A percentile compares a stretch with the other conserved stretches of the same genome.
Conservation (phyloP, 345 rosid species). For the Rhodomyrtus tomentosa region DNA sequence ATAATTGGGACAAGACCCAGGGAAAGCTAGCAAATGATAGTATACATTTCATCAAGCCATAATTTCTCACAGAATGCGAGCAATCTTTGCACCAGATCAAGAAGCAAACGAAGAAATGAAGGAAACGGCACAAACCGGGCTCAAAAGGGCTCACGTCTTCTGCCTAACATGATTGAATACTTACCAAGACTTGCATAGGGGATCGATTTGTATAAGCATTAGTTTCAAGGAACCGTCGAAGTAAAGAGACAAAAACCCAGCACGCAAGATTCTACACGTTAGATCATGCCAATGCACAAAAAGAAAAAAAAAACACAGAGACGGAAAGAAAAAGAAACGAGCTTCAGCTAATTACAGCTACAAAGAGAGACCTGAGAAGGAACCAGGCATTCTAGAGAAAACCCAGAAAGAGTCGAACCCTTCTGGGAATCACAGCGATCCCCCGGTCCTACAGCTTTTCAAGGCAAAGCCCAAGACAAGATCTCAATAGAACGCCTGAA, state of each 20-base stretch:
- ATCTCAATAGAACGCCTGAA: not conserved
- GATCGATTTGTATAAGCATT: not conserved
- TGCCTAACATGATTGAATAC: not conserved
- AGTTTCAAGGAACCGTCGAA: not conserved
- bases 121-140: not conserved
- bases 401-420: not conserved
- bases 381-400: not conserved
- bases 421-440: not conserved
- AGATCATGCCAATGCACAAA: not conserved
- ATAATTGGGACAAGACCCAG: not conserved
- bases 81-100: not conserved
- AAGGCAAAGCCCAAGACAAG: not conserved
- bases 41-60: not conserved
- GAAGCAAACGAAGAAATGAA: not conserved
- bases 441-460: not conserved
- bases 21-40: not conserved
- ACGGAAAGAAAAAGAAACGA: not conserved
- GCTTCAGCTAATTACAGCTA: not conserved
- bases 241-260: not conserved
- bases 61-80: not conserved
- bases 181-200: not conserved
- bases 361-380: not conserved
- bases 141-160: not conserved
- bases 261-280: not conserved
- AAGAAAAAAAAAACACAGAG: not conserved